Conservation (phyloP, 2,329 filamentous ascomycete genomes). For the Colletotrichum cereale region DNA sequence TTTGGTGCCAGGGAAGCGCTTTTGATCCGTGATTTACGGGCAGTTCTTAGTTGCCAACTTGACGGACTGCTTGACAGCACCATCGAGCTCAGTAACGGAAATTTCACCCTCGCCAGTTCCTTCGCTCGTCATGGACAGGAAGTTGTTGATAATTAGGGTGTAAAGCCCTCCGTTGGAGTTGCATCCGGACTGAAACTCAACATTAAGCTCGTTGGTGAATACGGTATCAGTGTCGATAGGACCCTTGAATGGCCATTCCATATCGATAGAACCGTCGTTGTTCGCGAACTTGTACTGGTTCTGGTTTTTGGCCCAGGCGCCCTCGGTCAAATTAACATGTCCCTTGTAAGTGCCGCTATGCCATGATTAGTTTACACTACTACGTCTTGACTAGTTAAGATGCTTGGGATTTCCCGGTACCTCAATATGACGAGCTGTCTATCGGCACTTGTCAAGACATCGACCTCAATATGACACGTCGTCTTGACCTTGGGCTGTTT, state of each 20-base stretch:
- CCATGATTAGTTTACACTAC: background rate
- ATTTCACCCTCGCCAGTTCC: constrained; percentile 4
- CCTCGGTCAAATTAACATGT: constrained; percentile 3
- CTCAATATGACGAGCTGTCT: constrained; percentile 3
- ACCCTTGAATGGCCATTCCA: constrained; percentile 4
- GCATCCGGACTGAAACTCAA: constrained; percentile 5
- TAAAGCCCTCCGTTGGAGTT: constrained; percentile 5
- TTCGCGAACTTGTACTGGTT: constrained; percentile 15
- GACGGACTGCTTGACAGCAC: constrained; percentile 1
- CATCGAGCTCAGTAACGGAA: background rate
- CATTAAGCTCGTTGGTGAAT: background rate
- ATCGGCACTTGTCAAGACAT: background rate
- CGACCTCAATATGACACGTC: background rate
- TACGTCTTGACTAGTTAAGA: background rate
- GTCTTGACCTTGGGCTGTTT: background rate
- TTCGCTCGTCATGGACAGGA: background rate
- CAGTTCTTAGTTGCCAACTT: background rate
- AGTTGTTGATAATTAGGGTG: constrained; percentile 11
- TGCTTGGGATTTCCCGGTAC: background rate
- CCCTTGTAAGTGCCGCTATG: constrained; percentile 1
- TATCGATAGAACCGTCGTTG: background rate
- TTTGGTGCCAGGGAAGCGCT: too few relatives aligned
- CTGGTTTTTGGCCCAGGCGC: constrained; percentile 11
- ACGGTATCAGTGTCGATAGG: background rate
- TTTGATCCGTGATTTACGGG: too few relatives aligned